These are phyloP conservation scores for Fagus sylvatica DNA, from an alignment of 306 rosid species.

Conservation along the genomic window DNA sequence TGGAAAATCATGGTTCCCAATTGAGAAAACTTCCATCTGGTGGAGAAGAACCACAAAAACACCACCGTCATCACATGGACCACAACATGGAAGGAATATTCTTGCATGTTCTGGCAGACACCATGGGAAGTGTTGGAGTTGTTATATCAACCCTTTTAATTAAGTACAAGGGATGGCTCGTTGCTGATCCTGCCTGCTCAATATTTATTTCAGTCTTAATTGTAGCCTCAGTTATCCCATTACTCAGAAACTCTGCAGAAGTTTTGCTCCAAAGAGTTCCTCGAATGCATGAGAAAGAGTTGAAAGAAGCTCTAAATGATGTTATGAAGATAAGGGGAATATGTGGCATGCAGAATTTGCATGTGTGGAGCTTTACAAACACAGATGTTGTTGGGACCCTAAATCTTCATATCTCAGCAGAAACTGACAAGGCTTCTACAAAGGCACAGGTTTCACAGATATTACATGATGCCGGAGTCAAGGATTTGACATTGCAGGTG, in stretches of 20 bases:
- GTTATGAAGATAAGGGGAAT: slow-evolving; percentile 63
- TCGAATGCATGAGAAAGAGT: slow-evolving; percentile 55
- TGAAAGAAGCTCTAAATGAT: slow-evolving; percentile 57
- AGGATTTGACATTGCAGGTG: slow-evolving; percentile 86
- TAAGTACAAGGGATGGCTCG: slow-evolving; percentile 94
- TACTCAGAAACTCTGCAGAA: slow-evolving; percentile 87
- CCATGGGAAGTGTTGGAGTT: slow-evolving; percentile 96
- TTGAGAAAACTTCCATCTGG: slow-evolving; percentile 9
- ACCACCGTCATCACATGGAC: slow-evolving; percentile 76
- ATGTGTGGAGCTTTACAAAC: slow-evolving; percentile 83
- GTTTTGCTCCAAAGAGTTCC: slow-evolving; percentile 90
- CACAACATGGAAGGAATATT: slow-evolving; percentile 99
- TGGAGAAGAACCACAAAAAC: slow-evolving; percentile 36
- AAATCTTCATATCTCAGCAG: slow-evolving; percentile 68
- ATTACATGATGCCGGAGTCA: slow-evolving; percentile 68
- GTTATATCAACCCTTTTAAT: slow-evolving; percentile 87
- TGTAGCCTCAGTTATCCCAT: slow-evolving; percentile 80
- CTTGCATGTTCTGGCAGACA: slow-evolving; percentile 94
- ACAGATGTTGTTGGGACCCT: slow-evolving; percentile 80
- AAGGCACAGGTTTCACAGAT: slow-evolving; percentile 60
- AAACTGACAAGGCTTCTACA: slow-evolving; percentile 54
- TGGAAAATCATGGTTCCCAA: slow-evolving; percentile 25
- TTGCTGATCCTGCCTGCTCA: slow-evolving; percentile 95
- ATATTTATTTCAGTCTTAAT: slow-evolving; percentile 85
- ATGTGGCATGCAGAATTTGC: slow-evolving; percentile 62